These are phyloP conservation scores for Fusarium graminum DNA, from an alignment of 2,329 filamentous ascomycete species.

Conservation along the genomic window DNA sequence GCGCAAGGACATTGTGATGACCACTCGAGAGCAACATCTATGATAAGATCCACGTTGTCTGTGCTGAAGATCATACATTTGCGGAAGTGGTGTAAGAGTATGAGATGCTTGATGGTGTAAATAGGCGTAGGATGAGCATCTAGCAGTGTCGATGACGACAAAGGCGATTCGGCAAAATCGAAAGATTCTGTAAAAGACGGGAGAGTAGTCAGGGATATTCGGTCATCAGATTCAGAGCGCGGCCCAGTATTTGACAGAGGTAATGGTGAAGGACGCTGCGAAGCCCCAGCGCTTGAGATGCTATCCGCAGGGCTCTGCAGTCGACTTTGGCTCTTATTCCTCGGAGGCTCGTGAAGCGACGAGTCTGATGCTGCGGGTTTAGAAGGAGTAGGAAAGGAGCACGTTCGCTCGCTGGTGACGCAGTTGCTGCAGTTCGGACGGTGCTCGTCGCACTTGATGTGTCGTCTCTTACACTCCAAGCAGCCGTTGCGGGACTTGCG, in stretches of 20 bases:
- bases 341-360: constrained; percentile 15
- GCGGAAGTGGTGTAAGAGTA: constrained; percentile 57
- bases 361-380: constrained; percentile 20
- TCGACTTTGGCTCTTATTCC: constrained; percentile 22
- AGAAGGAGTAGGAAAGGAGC: constrained; percentile 51
- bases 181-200: constrained; percentile 44
- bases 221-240: constrained; percentile 13
- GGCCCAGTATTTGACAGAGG: constrained; percentile 31
- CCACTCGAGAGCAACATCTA: constrained; percentile 52
- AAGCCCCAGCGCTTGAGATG: constrained; percentile 29
- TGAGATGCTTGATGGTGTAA: constrained; percentile 57
- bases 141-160: constrained; percentile 17
- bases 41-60: constrained; percentile 42
- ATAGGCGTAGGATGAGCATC: constrained; percentile 35
- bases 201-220: constrained; percentile 33
- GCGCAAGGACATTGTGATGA: constrained; percentile 58
- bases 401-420: constrained; percentile 53
- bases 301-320: constrained; percentile 44
- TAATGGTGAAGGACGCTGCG: constrained; percentile 22
- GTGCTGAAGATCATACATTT: constrained; percentile 45
- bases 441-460: constrained; percentile 60
- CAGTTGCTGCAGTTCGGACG: constrained; percentile 58
- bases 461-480: constrained; percentile 57
- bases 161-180: constrained; percentile 31
- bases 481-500: constrained; percentile 59